A percentile compares a stretch with the other conserved stretches of the same genome.
These are phyloP conservation scores for Chalciporus pseudorubinellus DNA, from an alignment of 768 basidiomycete species.

Conservation along the genomic window DNA sequence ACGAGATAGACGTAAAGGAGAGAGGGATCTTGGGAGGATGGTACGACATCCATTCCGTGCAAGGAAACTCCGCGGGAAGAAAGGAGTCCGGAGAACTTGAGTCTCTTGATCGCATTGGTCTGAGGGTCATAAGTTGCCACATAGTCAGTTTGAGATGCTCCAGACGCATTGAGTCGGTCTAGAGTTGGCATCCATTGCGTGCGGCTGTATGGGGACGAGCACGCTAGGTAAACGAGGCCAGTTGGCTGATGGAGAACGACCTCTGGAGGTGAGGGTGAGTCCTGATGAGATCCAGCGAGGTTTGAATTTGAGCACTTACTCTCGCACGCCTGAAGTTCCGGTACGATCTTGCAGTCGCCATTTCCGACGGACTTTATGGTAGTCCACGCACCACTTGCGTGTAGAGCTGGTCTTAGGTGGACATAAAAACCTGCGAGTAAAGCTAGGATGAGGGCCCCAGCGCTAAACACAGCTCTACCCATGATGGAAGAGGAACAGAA, in stretches of 20 bases:
- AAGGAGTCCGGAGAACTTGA: conserved; percentile 41
- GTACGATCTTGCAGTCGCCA: conserved; percentile 45
- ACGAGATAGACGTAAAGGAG: conserved; percentile 65
- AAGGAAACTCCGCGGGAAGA: conserved; percentile 44
- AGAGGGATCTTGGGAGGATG: conserved; percentile 44
- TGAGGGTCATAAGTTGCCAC: conserved; percentile 58
- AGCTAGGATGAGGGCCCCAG: conserved; percentile 34
- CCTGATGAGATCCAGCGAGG: not conserved
- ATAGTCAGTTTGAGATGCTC: conserved; percentile 46
- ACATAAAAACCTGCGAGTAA: conserved; percentile 47
- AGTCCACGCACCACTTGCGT: conserved; percentile 44
- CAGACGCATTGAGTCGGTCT: conserved; percentile 33
- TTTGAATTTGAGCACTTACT: conserved; percentile 39
- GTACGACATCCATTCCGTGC: conserved; percentile 70
- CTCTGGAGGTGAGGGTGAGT: conserved; percentile 39
- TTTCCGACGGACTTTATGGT: conserved; percentile 46
- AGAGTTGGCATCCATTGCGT: conserved; percentile 51
- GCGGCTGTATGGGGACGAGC: conserved; percentile 50
- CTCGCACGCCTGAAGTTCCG: conserved; percentile 65
- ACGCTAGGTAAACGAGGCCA: conserved; percentile 61
- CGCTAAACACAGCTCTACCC: conserved; percentile 1
- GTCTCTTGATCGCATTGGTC: conserved; percentile 43
- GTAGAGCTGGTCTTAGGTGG: conserved; percentile 45
- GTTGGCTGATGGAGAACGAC: conserved; percentile 55
- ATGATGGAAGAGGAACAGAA: not conserved